Evolutionary conservation across 306 rosid species (phyloP).

Genomic region (cucumber (Cucumis sativus)): Cucumber_9930_V3 NC_026656.2:1287001-1287500

Average conservation of each 20-base stretch:
- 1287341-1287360: conserved; percentile 81
- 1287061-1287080: neutral
- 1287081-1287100: neutral
- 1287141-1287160: neutral
- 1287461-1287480: conserved; percentile 74
- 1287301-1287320: conserved; percentile 55
- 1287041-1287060: neutral
- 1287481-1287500: conserved; percentile 9
- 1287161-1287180: too few relatives aligned
- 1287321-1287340: conserved; percentile 92
- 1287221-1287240: neutral
- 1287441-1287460: conserved; percentile 69
- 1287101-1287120: neutral
- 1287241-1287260: neutral
- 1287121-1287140: neutral
- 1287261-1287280: neutral
- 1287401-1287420: conserved; percentile 78
- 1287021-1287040: neutral
- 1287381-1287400: conserved; percentile 77
- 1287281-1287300: conserved; percentile 10
- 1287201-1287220: too few relatives aligned
- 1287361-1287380: conserved; percentile 78
- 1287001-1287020: neutral
- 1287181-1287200: too few relatives aligned
- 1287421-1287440: conserved; percentile 83